phyloP scores from a whole-genome alignment of 768 basidiomycete species.

The Lactifluus hygrophoroides region DNA sequence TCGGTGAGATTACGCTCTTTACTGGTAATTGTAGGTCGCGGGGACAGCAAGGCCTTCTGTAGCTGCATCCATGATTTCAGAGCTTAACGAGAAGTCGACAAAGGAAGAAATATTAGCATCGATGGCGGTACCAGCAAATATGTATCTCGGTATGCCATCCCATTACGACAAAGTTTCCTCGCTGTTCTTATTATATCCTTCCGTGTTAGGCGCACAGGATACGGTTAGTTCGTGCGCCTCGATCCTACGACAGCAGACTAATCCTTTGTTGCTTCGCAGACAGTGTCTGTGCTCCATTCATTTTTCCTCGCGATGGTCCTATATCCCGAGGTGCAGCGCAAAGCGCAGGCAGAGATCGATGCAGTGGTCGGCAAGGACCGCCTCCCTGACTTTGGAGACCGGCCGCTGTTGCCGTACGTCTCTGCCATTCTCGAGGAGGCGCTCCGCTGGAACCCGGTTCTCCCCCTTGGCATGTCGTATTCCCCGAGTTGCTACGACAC shows the following conservation, averaged over 20 bases:
- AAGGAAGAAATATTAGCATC: neutral
- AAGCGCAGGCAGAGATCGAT: constrained; percentile 25
- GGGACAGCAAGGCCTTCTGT: constrained; percentile 5
- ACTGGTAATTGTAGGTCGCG: neutral
- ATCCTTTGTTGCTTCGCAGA: constrained; percentile 3
- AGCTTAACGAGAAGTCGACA: neutral
- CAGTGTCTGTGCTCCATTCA: constrained; percentile 20
- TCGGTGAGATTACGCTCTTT: neutral
- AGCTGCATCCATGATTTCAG: neutral
- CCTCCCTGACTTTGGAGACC: constrained; percentile 22
- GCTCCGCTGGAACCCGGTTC: constrained; percentile 19
- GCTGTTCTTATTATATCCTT: neutral
- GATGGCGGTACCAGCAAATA: neutral
- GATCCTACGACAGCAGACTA: neutral
- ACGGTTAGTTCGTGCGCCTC: neutral
- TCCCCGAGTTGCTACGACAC: neutral
- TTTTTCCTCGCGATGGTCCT: constrained; percentile 27
- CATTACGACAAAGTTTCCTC: neutral
- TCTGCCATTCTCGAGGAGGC: constrained; percentile 22
- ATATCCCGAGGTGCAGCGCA: constrained; percentile 22
- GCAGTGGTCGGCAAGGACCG: constrained; percentile 21
- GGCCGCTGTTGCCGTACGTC: constrained; percentile 19
- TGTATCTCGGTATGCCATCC: constrained; percentile 2
- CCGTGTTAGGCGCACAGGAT: neutral
- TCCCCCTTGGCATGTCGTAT: constrained; percentile 11